phyloP scores from a whole-genome alignment of 2,329 filamentous ascomycete species.

The Cladosporium oxysporum region DNA sequence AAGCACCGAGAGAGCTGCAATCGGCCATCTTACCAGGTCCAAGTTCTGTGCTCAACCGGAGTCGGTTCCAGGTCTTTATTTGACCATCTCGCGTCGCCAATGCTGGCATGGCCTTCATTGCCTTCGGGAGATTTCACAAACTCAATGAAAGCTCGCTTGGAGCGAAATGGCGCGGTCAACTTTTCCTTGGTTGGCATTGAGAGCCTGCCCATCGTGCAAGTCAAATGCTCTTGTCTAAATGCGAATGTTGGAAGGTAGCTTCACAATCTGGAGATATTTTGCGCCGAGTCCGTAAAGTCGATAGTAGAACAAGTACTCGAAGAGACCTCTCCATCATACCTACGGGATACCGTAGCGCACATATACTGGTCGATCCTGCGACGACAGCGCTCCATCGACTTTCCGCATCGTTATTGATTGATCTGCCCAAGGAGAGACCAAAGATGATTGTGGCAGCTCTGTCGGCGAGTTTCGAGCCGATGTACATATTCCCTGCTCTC shows the following conservation, averaged over 20 bases:
- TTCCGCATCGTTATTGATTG: not conserved
- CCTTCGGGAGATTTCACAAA: conserved; percentile 20
- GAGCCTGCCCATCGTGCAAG: conserved; percentile 14
- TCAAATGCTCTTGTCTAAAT: not conserved
- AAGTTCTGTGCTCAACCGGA: conserved; percentile 28
- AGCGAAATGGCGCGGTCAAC: conserved; percentile 18
- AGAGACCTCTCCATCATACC: not conserved
- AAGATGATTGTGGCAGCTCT: not conserved
- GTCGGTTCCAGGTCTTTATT: conserved; percentile 30
- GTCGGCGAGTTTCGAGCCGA: conserved; percentile 16
- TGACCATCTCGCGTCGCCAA: conserved; percentile 25
- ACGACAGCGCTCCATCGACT: not conserved
- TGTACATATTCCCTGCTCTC: not conserved
- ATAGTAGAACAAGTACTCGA: not conserved
- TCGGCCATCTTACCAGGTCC: conserved; percentile 31
- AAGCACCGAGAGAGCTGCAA: conserved; percentile 18
- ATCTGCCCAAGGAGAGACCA: not conserved
- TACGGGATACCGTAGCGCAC: not conserved
- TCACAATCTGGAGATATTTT: not conserved
- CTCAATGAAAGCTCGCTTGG: conserved; percentile 16
- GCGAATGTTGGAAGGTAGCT: not conserved
- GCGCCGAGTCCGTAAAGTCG: not conserved
- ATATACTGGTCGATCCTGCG: not conserved
- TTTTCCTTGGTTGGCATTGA: conserved; percentile 14
- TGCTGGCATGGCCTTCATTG: conserved; percentile 21